Evolutionary conservation across 257 asterid species (phyloP).

Genomic region (Schizonepeta tenuifolia): DNA sequence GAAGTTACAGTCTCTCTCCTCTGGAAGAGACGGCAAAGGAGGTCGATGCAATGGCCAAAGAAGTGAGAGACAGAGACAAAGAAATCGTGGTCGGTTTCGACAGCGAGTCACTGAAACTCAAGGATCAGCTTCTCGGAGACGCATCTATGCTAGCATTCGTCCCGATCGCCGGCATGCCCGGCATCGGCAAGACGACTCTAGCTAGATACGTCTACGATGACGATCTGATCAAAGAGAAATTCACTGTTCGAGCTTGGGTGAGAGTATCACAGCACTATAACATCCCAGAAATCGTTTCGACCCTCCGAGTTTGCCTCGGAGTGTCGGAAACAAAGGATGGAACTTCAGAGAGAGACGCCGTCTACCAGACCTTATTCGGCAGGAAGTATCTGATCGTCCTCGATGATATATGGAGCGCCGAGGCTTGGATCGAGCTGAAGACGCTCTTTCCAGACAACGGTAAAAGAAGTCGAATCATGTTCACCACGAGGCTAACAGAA

Average conservation of each 20-base stretch:
- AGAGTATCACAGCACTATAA: not conserved
- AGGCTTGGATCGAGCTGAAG: not conserved
- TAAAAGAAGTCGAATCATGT: conserved; percentile 16
- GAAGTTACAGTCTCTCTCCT: not conserved
- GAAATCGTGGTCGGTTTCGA: conserved; percentile 10
- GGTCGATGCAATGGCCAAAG: not conserved
- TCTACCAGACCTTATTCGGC: not conserved
- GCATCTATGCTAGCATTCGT: not conserved
- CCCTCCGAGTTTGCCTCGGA: not conserved
- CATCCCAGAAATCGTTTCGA: not conserved
- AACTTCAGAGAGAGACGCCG: not conserved
- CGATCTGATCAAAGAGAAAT: not conserved
- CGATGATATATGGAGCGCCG: conserved; percentile 22
- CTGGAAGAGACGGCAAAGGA: not conserved
- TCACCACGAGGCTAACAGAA: conserved; percentile 21
- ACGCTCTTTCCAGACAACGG: not conserved
- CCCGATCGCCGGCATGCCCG: not conserved
- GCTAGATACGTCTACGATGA: not conserved
- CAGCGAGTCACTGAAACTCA: not conserved
- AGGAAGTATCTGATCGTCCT: conserved; percentile 19
- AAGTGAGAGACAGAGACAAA: not conserved
- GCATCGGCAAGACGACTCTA: not conserved
- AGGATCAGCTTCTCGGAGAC: not conserved
- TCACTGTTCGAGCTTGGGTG: not conserved
- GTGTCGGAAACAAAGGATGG: not conserved